Conservation (phyloP, 441 rosid species). For the Mallotus repandus region DNA sequence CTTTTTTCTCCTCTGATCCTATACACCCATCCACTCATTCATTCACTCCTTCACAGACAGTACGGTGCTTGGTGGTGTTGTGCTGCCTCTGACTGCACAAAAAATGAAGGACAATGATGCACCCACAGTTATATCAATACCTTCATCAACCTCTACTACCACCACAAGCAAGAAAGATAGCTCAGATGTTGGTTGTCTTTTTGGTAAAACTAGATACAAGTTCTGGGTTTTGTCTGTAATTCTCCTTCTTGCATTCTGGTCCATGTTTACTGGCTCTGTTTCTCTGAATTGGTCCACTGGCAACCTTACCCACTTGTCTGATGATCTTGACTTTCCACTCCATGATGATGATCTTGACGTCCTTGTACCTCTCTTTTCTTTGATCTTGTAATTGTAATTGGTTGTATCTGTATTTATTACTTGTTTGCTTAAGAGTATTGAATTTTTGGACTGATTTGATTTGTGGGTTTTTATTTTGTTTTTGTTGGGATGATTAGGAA, state of each 20-base stretch:
- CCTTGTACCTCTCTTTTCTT: conserved; percentile 41
- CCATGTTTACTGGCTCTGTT: conserved; percentile 85
- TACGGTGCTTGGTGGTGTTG: neutral
- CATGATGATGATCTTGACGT: conserved; percentile 70
- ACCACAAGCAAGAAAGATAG: conserved; percentile 27
- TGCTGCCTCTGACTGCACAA: neutral
- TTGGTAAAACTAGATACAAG: conserved; percentile 67
- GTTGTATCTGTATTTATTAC: neutral
- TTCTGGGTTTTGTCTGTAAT: conserved; percentile 80
- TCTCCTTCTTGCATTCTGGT: conserved; percentile 78
- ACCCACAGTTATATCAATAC: conserved; percentile 21
- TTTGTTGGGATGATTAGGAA: conserved; percentile 39
- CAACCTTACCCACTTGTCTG: conserved; percentile 55
- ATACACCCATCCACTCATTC: neutral
- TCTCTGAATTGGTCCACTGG: conserved; percentile 77
- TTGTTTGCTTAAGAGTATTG: neutral
- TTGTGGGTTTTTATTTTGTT: conserved; percentile 4
- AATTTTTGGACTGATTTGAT: neutral
- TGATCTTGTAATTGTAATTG: neutral
- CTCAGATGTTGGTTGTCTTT: conserved; percentile 36
- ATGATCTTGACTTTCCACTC: conserved; percentile 44
- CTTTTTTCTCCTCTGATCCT: too few species aligned
- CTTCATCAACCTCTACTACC: conserved; percentile 25
- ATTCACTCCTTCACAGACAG: too few species aligned
- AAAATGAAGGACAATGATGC: conserved; percentile 36